Conservation (phyloP, 176 grass and related monocot species). For the Oryza punctata region DNA sequence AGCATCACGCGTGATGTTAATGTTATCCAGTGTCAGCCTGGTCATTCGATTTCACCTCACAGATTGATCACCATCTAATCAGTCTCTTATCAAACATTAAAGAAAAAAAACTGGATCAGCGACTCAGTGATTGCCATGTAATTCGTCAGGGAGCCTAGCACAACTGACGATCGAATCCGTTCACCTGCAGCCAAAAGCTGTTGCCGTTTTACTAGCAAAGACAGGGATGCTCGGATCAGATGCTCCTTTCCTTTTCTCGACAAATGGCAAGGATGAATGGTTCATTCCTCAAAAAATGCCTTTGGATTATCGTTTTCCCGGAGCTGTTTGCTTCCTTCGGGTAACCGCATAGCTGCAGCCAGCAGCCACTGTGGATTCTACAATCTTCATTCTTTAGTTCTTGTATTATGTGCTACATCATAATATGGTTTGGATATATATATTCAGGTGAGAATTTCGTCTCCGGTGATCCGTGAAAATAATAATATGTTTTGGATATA, state of each 20-base stretch:
- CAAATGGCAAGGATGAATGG: not conserved
- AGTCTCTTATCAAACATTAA: not conserved
- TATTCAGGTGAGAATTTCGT: too few relatives aligned
- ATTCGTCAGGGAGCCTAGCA: not conserved
- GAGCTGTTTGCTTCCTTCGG: not conserved
- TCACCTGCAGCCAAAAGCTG: not conserved
- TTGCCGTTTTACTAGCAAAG: not conserved
- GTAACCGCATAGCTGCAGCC: not conserved
- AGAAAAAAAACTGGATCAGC: not conserved
- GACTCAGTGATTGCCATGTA: not conserved
- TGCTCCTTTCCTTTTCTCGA: not conserved
- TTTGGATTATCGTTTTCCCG: not conserved
- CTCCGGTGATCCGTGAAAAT: too few relatives aligned
- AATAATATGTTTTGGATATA: too few relatives aligned
- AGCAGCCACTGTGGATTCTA: not conserved
- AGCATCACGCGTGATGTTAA: not conserved
- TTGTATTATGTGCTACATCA: too few relatives aligned
- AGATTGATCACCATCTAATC: not conserved
- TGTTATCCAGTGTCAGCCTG: not conserved
- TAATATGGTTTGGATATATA: too few relatives aligned
- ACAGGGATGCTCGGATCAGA: not conserved
- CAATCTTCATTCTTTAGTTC: too few relatives aligned
- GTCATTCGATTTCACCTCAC: not conserved
- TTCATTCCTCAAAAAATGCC: not conserved
- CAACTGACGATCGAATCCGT: not conserved